Evolutionary conservation across 768 basidiomycete genomes (phyloP), one percentile per base, ranked within the genome.

Genomic region (Clitopilus passeckerianus): DNA sequence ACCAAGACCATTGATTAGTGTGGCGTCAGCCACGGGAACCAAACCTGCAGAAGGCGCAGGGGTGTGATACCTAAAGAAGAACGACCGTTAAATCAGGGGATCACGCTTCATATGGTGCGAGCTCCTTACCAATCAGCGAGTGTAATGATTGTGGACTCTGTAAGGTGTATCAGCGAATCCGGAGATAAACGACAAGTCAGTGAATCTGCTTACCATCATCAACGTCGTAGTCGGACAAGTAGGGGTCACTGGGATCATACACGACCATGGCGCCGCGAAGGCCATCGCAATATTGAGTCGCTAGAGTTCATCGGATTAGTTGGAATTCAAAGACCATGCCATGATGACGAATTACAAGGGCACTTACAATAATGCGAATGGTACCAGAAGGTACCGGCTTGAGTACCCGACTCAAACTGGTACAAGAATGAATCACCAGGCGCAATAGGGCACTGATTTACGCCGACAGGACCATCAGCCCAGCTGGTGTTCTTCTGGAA

Each of bases 1-100:
- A 10, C 78, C 79, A 18, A 69, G 68, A 8, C 80, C 79, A 56
- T 80, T 80, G 59, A 80, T 78, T 30, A 80, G 64, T 0, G 75
- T 74, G 14, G 73, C 60, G 27, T 34, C 43, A 6, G 44, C 8
- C 6, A 24, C 14, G 27, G 57, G 44, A 34, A 35, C 70, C 50
- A 52, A 71, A 74, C 12, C 70, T 8, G 56, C 59, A 53, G 16
- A 57, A 33, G 35, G 23, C 1, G 61, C 61, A 20, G 58, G 61
- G 18, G 57, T 57, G 33, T 65, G 64, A 30, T 65, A 65, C 64
- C 58, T 60, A 55, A 5, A 18, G 22, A n/a, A 4, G 53, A 37
- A 66, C 57, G 63, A 61, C 54, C 16, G 46, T 53, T 6, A 33
- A 10, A 55, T 24, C 53, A 53, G 22, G 6, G 12, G 20, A 53